Conservation (phyloP, 768 basidiomycete species). For the Ephemerocybe angulata region DNA sequence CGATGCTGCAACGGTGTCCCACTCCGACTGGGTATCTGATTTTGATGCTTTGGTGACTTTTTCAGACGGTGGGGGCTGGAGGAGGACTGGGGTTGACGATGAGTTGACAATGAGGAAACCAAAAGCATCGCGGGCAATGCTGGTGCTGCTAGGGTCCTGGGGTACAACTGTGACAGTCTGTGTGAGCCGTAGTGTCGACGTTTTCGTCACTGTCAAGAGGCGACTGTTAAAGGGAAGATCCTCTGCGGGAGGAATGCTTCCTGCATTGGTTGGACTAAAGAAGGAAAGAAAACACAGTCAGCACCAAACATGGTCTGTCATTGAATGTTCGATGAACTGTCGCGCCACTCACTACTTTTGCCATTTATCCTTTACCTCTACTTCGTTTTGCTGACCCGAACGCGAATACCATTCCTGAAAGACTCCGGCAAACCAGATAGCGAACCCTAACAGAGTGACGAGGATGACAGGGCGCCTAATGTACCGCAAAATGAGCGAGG, state of each 20-base stretch:
- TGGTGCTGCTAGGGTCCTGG: background rate
- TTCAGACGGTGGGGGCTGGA: background rate
- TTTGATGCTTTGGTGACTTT: constrained; percentile 3
- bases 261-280: too few species aligned
- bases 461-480: constrained; percentile 8
- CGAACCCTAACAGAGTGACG: background rate
- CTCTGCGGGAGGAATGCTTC: too few species aligned
- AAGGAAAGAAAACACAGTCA: too few species aligned
- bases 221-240: background rate
- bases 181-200: background rate
- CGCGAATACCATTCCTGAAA: background rate
- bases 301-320: background rate
- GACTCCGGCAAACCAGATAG: background rate
- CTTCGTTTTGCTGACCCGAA: background rate
- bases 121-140: background rate
- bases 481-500: background rate
- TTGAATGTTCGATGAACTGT: too few species aligned
- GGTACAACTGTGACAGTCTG: constrained; percentile 3
- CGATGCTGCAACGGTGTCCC: background rate
- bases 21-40: constrained; percentile 18
- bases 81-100: background rate
- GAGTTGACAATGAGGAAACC: constrained; percentile 3
- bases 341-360: background rate
- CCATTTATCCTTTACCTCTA: background rate
- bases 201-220: background rate